Evolutionary conservation across 345 rosid species (phyloP), one percentile per base, ranked within the genome.

Genomic region (Orychophragmus violaceus): DNA sequence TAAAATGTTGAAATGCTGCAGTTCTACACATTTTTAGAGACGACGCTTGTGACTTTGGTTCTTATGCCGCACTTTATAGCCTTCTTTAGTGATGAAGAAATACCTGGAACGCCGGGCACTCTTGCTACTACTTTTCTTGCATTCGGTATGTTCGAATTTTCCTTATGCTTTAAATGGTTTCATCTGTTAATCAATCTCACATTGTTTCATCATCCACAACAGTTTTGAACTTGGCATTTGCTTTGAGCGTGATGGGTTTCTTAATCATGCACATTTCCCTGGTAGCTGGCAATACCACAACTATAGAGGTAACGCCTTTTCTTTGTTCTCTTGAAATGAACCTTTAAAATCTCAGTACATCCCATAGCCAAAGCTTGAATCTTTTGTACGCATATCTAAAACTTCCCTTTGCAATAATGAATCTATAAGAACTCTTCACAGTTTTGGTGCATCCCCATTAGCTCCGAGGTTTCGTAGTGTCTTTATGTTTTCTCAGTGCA

Each of bases 21-120:
- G 99, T 89, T 95, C 72, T 95, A 95, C 82, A 87, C 99, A 2
- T 95, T 95, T 75, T 85, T 95, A 1, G 99, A 91, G 87, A 91
- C 99, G 72, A 95, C 79, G 25, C 87, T 95, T 1, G 99, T 91
- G 69, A 89, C 96, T 49, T 39, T 91, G 78, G 85, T 89, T 17
- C 79, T 95, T 51, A 74, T 91, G 82, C 99, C 95, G 14, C 89
- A 91, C 76, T 91, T 95, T 80, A 77, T 95, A 53, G 91, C 96
- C 7, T 91, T 95, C 76, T 95, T 91, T 79, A 84, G 89, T 53
- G 99, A 95, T 62, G 94, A 81, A 77, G 97, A 95, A 74, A 89
- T 95, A 70, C 97, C 97, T 9, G 97, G 96, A 59, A 84, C 95
- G 1, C 96, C 99, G 0, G 93, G 97, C 63, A 84, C 90, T 52